Percentiles rank a stretch among this genome's conserved stretches.
Conservation (phyloP, 192 early-diverging fungal species). For the Coemansia sp. region DNA sequence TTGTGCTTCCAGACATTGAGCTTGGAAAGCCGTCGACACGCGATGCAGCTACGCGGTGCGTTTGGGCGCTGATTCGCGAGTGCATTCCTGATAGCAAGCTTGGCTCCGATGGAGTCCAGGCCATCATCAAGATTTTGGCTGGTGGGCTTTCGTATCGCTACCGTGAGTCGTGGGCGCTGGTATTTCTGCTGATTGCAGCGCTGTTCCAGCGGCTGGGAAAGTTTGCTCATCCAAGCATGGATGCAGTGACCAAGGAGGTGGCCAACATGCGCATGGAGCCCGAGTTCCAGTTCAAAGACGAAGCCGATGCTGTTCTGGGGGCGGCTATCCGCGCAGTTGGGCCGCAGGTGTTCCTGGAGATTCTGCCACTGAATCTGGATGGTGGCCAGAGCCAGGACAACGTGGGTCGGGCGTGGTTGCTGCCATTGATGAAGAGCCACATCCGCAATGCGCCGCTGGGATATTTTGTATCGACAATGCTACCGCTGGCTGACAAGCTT, state of each 20-base stretch:
- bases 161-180: constrained; percentile 79
- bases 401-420: constrained; percentile 85
- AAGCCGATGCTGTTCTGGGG: constrained; percentile 79
- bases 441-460: constrained; percentile 70
- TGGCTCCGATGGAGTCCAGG: constrained; percentile 56
- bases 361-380: constrained; percentile 85
- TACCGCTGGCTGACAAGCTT: constrained; percentile 80
- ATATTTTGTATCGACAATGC: constrained; percentile 68
- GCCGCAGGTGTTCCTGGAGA: constrained; percentile 69
- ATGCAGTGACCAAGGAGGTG: constrained; percentile 60
- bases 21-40: constrained; percentile 60
- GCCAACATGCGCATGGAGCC: constrained; percentile 80
- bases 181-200: constrained; percentile 72
- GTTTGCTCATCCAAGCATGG: constrained; percentile 60
- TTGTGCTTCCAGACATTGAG: constrained; percentile 68
- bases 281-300: constrained; percentile 80
- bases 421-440: constrained; percentile 77
- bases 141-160: constrained; percentile 73
- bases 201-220: constrained; percentile 75
- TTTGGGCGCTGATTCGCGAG: constrained; percentile 66
- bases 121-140: constrained; percentile 56
- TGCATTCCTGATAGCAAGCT: constrained; percentile 79
- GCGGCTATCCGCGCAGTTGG: constrained; percentile 80
- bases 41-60: constrained; percentile 66
- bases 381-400: constrained; percentile 35